phyloP scores from a whole-genome alignment of 169 alveolate species.

The Plasmodium malariae region DNA sequence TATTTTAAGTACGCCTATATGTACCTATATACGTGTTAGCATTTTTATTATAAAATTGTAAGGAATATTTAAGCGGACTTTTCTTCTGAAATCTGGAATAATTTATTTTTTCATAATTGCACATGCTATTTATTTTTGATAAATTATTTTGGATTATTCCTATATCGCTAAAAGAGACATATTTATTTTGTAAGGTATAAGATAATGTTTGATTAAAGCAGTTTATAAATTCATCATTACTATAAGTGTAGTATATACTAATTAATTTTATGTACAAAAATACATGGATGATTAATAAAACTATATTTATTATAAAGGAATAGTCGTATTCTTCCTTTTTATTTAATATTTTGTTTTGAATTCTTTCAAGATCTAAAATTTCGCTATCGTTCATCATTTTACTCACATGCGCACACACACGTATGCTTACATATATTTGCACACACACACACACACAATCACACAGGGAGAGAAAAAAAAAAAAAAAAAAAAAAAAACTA shows the following conservation, averaged over 20 bases:
- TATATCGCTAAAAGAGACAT: conserved; percentile 6
- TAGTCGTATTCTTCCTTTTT: conserved; percentile 11
- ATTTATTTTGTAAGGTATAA: neutral
- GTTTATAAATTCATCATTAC: conserved; percentile 4
- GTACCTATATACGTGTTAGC: conserved; percentile 55
- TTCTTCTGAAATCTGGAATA: conserved; percentile 8
- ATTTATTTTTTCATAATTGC: conserved; percentile 31
- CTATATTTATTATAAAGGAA: conserved; percentile 5
- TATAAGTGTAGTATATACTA: conserved; percentile 23
- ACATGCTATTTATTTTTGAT: conserved; percentile 12
- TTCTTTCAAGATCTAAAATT: conserved; percentile 21
- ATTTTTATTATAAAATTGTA: conserved; percentile 5
- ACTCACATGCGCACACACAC: neutral
- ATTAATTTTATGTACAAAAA: conserved; percentile 31
- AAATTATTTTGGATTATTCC: conserved; percentile 1
- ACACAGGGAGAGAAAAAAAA: neutral
- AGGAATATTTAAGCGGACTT: neutral
- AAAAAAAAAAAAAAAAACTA: neutral
- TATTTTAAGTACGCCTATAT: no score
- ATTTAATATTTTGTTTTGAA: conserved; percentile 13
- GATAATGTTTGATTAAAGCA: conserved; percentile 28
- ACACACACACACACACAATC: no score
- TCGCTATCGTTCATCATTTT: conserved; percentile 14
- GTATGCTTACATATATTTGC: no score
- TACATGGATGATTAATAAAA: conserved; percentile 32